Percentiles rank a stretch among this genome's conserved stretches.
These are phyloP conservation scores for Dryadomyces quercus-mongolicae DNA, from an alignment of 2,329 filamentous ascomycete genomes.

Conservation along the genomic window DNA sequence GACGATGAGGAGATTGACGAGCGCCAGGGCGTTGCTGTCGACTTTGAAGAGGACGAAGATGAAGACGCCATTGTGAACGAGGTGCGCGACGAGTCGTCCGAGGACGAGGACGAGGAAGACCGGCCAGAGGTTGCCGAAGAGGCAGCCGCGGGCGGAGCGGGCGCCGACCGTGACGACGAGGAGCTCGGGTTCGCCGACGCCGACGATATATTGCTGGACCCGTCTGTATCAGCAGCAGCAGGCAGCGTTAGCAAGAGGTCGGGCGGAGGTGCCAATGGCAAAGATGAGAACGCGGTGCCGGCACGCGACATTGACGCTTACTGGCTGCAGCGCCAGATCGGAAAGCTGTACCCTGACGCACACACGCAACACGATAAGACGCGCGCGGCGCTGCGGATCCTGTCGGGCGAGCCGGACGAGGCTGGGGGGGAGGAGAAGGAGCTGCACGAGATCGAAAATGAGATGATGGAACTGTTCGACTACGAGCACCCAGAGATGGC, in stretches of 20 bases:
- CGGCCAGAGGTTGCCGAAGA: conserved; percentile 42
- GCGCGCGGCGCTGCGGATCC: conserved; percentile 65
- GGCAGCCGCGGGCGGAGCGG: conserved; percentile 37
- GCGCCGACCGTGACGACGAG: conserved; percentile 34
- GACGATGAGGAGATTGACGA: conserved; percentile 77
- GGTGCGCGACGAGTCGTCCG: conserved; percentile 77
- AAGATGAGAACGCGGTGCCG: conserved; percentile 53
- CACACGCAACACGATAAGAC: conserved; percentile 93
- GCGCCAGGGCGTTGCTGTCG: conserved; percentile 90
- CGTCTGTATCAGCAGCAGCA: conserved; percentile 34
- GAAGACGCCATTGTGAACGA: conserved; percentile 70
- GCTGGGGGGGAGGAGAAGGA: conserved; percentile 68
- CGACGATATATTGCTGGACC: conserved; percentile 74
- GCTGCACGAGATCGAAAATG: conserved; percentile 90
- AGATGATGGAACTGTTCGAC: conserved; percentile 95
- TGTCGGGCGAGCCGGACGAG: conserved; percentile 63
- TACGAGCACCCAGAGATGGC: conserved; percentile 94
- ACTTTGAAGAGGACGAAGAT: conserved; percentile 88
- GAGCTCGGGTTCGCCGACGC: conserved; percentile 40
- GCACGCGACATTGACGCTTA: conserved; percentile 92
- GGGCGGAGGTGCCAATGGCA: conserved; percentile 29
- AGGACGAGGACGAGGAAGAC: conserved; percentile 67
- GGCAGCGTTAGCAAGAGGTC: conserved; percentile 36
- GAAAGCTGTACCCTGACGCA: conserved; percentile 75
- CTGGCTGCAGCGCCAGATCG: conserved; percentile 91